Evolutionary conservation across 2,329 filamentous ascomycete genomes (phyloP), one percentile per base, ranked within the genome.

Genomic region (Onygenales sp.): DNA sequence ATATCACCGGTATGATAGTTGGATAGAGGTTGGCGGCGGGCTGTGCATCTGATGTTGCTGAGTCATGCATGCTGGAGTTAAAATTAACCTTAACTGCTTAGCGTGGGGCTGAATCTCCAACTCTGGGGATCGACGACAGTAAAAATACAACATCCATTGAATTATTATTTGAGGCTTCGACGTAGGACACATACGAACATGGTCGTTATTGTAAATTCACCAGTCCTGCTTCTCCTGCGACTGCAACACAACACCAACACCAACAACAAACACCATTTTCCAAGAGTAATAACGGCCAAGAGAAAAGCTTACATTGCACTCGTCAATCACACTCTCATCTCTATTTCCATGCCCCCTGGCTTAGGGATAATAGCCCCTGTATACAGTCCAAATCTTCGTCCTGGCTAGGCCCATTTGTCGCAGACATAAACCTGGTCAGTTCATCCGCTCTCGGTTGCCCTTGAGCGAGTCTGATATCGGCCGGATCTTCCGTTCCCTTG

Each of bases 301-400:
- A 49, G 11, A 8, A 27, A 6, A 48, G 17, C 31, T 49, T 39
- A 11, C 36, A 42, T 49, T 6, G 3, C 7, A 14, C n/a, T 32
- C 6, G 21, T 27, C 47, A 31, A 49, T 17, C 36, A 31, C 33
- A 8, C 11, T 36, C 13, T n/a, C 21, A 27, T 27, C 21, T 14
- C 10, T 70, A 86, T 64, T 82, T 80, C 90, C 91, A 96, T 64
- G 88, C 88, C n/a, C 91, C 92, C 71, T 95, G 88, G 63, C 89
- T 94, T 45, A 97, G 76, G 49, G 88, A 92, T 57, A 96, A 69
- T 58, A 97, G 71, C n/a, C 89, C 89, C 52, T 92, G 88, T 46
- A 95, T 85, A 64, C 89, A 94, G 65, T 94, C 89, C 67, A 95
- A 77, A 65, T 96, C 92, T 53, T 84, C 81, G 66, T 83, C 84